phyloP scores from a whole-genome alignment of 768 basidiomycete species.

The Boletellus emodensis region DNA sequence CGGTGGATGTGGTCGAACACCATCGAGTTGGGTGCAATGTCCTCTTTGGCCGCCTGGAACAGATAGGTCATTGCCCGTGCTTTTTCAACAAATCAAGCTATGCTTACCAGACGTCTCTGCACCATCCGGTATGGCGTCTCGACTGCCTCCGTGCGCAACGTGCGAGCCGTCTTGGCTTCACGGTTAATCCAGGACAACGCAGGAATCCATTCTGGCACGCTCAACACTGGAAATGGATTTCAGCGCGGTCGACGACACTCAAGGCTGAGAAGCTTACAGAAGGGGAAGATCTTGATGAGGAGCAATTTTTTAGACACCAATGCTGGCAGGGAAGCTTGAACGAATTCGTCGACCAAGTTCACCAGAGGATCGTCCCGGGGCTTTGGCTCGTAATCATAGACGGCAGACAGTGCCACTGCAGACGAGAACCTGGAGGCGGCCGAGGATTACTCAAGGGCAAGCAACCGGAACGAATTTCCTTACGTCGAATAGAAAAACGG shows the following conservation, averaged over 20 bases:
- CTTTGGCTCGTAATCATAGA: conserved; percentile 16
- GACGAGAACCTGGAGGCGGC: conserved; percentile 24
- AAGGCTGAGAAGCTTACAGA: conserved; percentile 5
- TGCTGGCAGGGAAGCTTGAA: not conserved
- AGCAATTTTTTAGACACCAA: conserved; percentile 3
- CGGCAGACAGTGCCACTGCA: conserved; percentile 22
- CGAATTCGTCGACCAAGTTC: not conserved
- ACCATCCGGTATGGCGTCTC: conserved; percentile 25
- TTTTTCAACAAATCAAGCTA: too few species aligned
- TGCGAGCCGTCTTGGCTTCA: conserved; percentile 18
- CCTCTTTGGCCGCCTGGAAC: not conserved
- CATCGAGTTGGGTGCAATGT: conserved; percentile 2
- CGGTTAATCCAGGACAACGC: conserved; percentile 33
- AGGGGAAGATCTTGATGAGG: conserved; percentile 10
- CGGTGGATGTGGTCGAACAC: conserved; percentile 13
- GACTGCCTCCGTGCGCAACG: not conserved
- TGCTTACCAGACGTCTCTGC: conserved; percentile 26
- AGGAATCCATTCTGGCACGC: conserved; percentile 35
- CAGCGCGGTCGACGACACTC: too few species aligned
- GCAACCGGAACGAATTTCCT: not conserved
- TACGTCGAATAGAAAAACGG: conserved; percentile 8
- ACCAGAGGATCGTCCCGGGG: conserved; percentile 12
- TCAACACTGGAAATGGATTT: not conserved
- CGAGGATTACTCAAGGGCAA: not conserved
- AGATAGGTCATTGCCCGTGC: not conserved